Base-by-base conservation (phyloP, 495 filamentous ascomycete species). In the Xylaria curta region DNA sequence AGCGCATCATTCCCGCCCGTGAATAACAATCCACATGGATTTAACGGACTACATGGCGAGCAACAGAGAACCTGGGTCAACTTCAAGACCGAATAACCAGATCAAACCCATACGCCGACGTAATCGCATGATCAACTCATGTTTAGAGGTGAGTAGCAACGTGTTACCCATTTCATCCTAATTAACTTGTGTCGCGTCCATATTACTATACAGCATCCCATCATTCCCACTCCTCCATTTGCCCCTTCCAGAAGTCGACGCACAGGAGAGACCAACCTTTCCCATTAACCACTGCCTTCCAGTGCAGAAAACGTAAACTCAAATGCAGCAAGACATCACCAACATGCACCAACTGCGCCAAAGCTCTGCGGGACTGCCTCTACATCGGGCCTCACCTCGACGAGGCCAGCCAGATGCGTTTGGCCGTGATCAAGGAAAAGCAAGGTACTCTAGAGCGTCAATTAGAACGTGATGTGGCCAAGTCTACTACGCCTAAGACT, bases 261-360 rank as follows among this genome's bases (percentile, higher is more conserved):
- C 33, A n/a, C 58, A 17, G 58, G 58, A n/a, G 31, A 40, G 58
- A 60, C 19, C 58, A 38, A 13, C 33, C 38, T n/a, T 17, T 19
- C 12, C 31, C 21, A 24, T 71, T 66, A 38, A 66, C 62, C 5
- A 21, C 31, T 19, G 19, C 10, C 17, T 15, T 64, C 17, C 19
- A 92, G 79, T 96, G 93, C 76, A 89, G 91, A 38, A 87, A 89
- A 49, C 88, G 93, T 59, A 96, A 96, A 81, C 86, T 94, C 60
- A 92, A 92, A 78, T 96, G 93, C 81, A 90, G 92, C 82, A 94
- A 93, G 81, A 81, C 81, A 26, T 85, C 88, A 66, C 92, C 92
- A 56, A 73, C 77, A 47, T 95, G 93, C 75, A 85, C 84, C 69
- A 93, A 92, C 78, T 94, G 93, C 78, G 76, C 81, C 46, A 89